Evolutionary conservation across 1,284 basidiomycete species (phyloP).

Genomic region (Ceratobasidium sp.): DNA sequence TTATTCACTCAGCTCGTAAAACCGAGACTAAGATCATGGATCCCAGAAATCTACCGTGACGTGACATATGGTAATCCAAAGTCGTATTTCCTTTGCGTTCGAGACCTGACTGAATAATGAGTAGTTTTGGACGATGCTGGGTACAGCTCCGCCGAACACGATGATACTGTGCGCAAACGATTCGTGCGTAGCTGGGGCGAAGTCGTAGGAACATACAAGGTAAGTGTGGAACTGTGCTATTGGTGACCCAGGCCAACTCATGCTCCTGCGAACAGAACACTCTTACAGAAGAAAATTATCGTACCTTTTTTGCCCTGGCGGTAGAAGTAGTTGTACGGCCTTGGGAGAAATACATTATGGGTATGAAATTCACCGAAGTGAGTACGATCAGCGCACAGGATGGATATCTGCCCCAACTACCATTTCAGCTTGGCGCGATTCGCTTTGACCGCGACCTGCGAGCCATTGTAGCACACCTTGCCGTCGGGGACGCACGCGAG

Average conservation of each 20-base stretch:
- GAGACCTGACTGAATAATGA: not conserved
- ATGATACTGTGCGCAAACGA: conserved; percentile 87
- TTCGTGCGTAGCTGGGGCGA: conserved; percentile 90
- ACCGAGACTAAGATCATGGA: conserved; percentile 83
- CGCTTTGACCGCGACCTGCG: conserved; percentile 95
- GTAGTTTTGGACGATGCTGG: conserved; percentile 84
- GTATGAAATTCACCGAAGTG: conserved; percentile 90
- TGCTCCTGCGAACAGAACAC: conserved; percentile 67
- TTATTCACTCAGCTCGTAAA: conserved; percentile 93
- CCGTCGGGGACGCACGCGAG: conserved; percentile 88
- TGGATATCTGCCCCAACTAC: conserved; percentile 18
- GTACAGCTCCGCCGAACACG: conserved; percentile 85
- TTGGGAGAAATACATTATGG: conserved; percentile 90
- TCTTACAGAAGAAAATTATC: conserved; percentile 90
- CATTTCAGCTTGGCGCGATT: conserved; percentile 89
- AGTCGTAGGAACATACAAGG: conserved; percentile 87
- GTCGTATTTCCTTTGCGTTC: not conserved
- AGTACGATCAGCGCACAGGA: conserved; percentile 48
- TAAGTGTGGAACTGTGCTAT: conserved; percentile 55
- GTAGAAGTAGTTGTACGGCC: conserved; percentile 90
- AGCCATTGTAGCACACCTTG: conserved; percentile 82
- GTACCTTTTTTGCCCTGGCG: conserved; percentile 83
- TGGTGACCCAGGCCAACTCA: not conserved
- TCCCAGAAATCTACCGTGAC: conserved; percentile 91
- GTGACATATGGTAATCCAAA: conserved; percentile 69